Conservation (phyloP, 192 early-diverging fungal genomes). For the Ambispora gerdemannii region DNA sequence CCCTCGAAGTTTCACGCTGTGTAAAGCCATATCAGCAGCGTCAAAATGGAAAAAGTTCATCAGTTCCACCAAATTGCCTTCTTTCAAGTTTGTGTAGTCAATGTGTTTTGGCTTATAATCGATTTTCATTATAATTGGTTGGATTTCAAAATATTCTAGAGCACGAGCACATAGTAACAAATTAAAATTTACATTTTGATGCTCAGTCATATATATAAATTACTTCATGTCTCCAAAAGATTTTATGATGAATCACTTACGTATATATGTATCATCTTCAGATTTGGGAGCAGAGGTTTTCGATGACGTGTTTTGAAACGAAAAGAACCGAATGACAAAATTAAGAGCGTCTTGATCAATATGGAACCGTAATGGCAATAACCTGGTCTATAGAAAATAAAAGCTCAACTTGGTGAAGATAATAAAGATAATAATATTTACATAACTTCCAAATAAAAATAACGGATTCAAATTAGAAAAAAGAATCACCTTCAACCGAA, state of each 20-base stretch:
- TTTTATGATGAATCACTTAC: too few relatives aligned
- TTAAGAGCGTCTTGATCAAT: constrained; percentile 92
- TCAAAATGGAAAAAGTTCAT: constrained; percentile 93
- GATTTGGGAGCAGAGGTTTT: neutral
- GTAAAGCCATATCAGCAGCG: constrained; percentile 85
- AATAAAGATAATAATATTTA: too few relatives aligned
- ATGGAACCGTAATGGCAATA: constrained; percentile 82
- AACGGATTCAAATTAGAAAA: neutral
- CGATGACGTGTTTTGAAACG: neutral
- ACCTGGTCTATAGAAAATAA: constrained; percentile 48
- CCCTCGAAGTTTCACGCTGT: constrained; percentile 71
- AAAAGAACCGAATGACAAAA: constrained; percentile 80
- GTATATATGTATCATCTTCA: constrained; percentile 43
- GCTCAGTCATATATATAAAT: too few relatives aligned
- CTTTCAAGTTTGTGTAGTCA: constrained; percentile 66
- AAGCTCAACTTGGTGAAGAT: neutral
- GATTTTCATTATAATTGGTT: constrained; percentile 77
- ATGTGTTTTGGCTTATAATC: constrained; percentile 98
- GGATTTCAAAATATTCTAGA: constrained; percentile 63
- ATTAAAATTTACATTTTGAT: too few relatives aligned
- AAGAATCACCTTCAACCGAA: constrained; percentile 51
- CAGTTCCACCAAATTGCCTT: constrained; percentile 75
- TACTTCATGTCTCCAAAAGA: too few relatives aligned
- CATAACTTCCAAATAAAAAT: too few relatives aligned
- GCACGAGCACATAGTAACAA: too few relatives aligned